phyloP scores from a whole-genome alignment of 345 rosid genomes.

The Euclidium syriacum region DNA sequence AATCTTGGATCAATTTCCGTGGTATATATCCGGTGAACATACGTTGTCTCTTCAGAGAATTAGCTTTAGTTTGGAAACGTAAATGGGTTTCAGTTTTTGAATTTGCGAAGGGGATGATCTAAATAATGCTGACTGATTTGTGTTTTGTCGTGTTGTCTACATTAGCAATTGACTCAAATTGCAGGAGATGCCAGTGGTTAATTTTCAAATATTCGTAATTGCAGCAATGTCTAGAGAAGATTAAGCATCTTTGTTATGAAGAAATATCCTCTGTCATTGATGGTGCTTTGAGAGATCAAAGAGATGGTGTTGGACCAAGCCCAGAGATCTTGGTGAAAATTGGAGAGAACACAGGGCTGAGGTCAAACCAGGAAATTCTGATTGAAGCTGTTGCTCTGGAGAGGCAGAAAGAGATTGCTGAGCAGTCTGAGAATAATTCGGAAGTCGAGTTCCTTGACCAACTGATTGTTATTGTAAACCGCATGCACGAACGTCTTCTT shows the following conservation, averaged over 20 bases:
- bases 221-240: constrained; percentile 67
- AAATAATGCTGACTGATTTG: not conserved
- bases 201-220: constrained; percentile 34
- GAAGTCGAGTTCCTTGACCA: constrained; percentile 78
- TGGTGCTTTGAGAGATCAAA: constrained; percentile 58
- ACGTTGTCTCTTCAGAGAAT: not conserved
- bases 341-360: constrained; percentile 64
- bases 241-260: constrained; percentile 52
- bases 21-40: not conserved
- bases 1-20: not conserved
- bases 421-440: constrained; percentile 68
- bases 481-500: constrained; percentile 76
- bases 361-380: constrained; percentile 83
- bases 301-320: constrained; percentile 51
- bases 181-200: not conserved
- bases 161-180: constrained; percentile 6
- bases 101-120: not conserved
- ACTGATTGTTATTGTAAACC: constrained; percentile 54
- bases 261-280: constrained; percentile 54
- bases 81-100: not conserved
- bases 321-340: constrained; percentile 65
- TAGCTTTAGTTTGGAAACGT: not conserved
- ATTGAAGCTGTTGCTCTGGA: constrained; percentile 95
- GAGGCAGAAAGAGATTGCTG: constrained; percentile 88
- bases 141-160: not conserved